Conservation (phyloP, 129 eudicot species). For the Erigeron canadensis region DNA sequence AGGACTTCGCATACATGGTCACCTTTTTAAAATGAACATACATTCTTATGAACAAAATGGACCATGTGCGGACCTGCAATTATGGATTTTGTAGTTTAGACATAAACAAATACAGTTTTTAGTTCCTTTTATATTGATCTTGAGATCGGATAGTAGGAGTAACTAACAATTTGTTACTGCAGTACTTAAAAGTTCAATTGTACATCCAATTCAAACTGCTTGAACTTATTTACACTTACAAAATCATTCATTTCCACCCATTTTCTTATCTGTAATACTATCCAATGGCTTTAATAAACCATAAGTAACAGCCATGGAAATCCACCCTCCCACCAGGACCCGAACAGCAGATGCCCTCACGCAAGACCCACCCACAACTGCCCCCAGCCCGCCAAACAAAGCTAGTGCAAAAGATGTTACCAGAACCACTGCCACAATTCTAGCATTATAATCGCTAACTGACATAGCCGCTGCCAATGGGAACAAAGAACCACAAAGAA, state of each 20-base stretch:
- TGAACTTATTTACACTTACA: slow-evolving; percentile 9
- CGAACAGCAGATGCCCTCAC: slow-evolving; percentile 47
- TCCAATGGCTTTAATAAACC: slow-evolving; percentile 60
- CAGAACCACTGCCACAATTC: slow-evolving; percentile 42
- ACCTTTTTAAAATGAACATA: too few species aligned
- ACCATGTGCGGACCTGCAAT: too few species aligned
- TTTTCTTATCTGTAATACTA: slow-evolving; percentile 30
- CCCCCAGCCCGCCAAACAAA: slow-evolving; percentile 61
- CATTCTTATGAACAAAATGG: too few species aligned
- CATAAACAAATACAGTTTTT: too few species aligned
- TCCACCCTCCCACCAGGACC: slow-evolving; percentile 70
- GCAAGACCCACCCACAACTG: slow-evolving; percentile 52
- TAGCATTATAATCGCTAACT: slow-evolving; percentile 24
- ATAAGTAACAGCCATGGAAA: slow-evolving; percentile 66
- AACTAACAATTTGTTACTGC: not conserved
- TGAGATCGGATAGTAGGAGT: not conserved
- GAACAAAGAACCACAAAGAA: slow-evolving; percentile 60
- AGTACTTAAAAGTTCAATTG: not conserved
- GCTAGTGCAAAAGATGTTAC: slow-evolving; percentile 50
- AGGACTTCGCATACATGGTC: too few species aligned
- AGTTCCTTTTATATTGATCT: not conserved
- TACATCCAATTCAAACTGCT: not conserved
- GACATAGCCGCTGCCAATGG: slow-evolving; percentile 49
- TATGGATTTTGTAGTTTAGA: too few species aligned
- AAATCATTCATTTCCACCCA: slow-evolving; percentile 22